A percentile compares a stretch with the other conserved stretches of the same genome.
Conservation (phyloP, 2,329 filamentous ascomycete genomes). For the Neonectria hederae region DNA sequence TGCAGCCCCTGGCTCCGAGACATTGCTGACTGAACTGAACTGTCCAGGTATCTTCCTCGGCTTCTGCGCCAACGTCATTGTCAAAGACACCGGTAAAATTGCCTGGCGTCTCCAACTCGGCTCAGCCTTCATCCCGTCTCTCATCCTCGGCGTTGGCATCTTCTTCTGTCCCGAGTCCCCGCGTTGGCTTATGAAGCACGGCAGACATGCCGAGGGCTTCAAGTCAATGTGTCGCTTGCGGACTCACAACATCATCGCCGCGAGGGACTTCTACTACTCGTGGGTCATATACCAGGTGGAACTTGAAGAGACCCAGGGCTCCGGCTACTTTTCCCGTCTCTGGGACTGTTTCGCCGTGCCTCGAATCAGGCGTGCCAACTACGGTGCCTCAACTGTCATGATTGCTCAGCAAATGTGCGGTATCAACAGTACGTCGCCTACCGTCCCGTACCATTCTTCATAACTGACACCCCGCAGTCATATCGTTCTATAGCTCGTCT, state of each 20-base stretch:
- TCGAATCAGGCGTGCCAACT: constrained; percentile 74
- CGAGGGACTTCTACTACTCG: constrained; percentile 64
- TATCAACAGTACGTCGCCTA: constrained; percentile 36
- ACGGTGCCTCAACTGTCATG: constrained; percentile 83
- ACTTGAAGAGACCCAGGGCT: constrained; percentile 40
- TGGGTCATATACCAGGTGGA: constrained; percentile 52
- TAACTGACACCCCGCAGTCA: constrained; percentile 28
- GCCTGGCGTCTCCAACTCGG: constrained; percentile 71
- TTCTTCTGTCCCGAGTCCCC: constrained; percentile 72
- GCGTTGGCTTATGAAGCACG: constrained; percentile 72
- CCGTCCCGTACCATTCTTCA: fast-evolving
- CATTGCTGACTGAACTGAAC: background rate
- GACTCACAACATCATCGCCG: constrained; percentile 62
- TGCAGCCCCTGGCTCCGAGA: background rate
- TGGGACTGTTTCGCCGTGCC: constrained; percentile 72
- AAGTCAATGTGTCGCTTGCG: constrained; percentile 60
- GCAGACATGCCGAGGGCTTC: constrained; percentile 66
- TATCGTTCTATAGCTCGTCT: constrained; percentile 44
- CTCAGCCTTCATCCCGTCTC: constrained; percentile 62
- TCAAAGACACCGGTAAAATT: constrained; percentile 61
- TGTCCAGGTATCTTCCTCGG: constrained; percentile 53
- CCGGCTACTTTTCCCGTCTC: constrained; percentile 45
- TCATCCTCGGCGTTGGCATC: constrained; percentile 65
- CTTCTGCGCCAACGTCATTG: constrained; percentile 62
- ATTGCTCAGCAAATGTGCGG: constrained; percentile 67